Conservation (phyloP, 1,284 basidiomycete genomes). For the Salmacisia buchloeana region DNA sequence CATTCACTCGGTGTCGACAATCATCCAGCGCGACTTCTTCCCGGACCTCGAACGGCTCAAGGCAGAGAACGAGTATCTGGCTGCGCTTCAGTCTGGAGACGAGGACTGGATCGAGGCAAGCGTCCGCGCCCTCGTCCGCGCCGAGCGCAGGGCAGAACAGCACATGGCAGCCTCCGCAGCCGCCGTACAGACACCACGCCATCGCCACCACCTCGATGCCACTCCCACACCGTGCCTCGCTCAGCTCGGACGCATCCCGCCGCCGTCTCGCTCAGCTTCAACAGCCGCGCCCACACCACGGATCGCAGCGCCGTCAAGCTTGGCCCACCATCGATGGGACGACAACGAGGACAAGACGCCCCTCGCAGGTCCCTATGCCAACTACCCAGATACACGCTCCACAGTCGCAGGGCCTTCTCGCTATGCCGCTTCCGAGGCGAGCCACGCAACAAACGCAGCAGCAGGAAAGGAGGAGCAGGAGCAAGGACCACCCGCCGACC, state of each 20-base stretch:
- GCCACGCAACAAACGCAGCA: not conserved
- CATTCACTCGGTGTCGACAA: constrained; percentile 79
- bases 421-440: not conserved
- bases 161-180: not conserved
- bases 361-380: not conserved
- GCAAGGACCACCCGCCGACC: constrained; percentile 1
- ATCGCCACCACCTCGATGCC: not conserved
- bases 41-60: constrained; percentile 54
- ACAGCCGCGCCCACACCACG: too few species aligned
- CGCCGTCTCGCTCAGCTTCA: too few species aligned
- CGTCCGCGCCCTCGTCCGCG: constrained; percentile 9
- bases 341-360: constrained; percentile 3
- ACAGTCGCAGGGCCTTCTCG: not conserved
- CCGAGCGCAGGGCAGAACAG: not conserved
- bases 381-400: constrained; percentile 15
- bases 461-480: too few species aligned
- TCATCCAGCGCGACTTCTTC: constrained; percentile 96
- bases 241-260: too few species aligned
- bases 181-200: not conserved
- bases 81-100: constrained; percentile 25
- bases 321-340: constrained; percentile 1
- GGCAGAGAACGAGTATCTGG: constrained; percentile 44
- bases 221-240: too few species aligned
- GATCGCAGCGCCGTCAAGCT: too few species aligned
- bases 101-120: constrained; percentile 5